phyloP scores from a whole-genome alignment of 306 rosid genomes.

The Vigna hirtella region DNA sequence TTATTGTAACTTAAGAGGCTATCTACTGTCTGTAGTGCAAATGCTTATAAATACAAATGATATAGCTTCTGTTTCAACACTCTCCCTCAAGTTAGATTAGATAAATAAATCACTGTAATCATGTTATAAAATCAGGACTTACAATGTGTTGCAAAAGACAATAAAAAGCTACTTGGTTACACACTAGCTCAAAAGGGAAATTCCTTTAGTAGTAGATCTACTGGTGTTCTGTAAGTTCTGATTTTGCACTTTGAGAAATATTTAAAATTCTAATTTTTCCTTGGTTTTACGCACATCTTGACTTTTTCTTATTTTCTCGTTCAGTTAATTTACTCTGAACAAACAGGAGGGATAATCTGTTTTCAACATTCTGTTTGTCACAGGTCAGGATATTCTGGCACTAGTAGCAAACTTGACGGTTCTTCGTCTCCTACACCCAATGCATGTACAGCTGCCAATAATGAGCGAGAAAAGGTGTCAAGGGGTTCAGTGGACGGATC shows the following conservation, averaged over 20 bases:
- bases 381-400: conserved; percentile 70
- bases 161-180: background rate
- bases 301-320: background rate
- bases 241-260: too few relatives aligned
- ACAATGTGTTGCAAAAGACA: background rate
- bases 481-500: conserved; percentile 64
- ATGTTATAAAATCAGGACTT: background rate
- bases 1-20: conserved; percentile 12
- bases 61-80: conserved; percentile 4
- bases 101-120: conserved; percentile 12
- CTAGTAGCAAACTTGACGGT: conserved; percentile 61
- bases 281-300: too few relatives aligned
- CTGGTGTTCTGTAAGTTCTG: too few relatives aligned
- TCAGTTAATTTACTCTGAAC: background rate
- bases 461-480: conserved; percentile 65
- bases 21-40: background rate
- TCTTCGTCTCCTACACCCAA: conserved; percentile 58
- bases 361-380: conserved; percentile 38
- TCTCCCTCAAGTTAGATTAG: background rate
- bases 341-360: conserved; percentile 26
- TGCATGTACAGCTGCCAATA: conserved; percentile 57
- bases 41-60: background rate
- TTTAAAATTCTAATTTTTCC: too few relatives aligned
- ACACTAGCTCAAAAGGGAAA: too few relatives aligned
- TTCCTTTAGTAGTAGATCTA: too few relatives aligned